Evolutionary conservation across 257 asterid species (phyloP).

Genomic region (Penstemon barbatus): DNA sequence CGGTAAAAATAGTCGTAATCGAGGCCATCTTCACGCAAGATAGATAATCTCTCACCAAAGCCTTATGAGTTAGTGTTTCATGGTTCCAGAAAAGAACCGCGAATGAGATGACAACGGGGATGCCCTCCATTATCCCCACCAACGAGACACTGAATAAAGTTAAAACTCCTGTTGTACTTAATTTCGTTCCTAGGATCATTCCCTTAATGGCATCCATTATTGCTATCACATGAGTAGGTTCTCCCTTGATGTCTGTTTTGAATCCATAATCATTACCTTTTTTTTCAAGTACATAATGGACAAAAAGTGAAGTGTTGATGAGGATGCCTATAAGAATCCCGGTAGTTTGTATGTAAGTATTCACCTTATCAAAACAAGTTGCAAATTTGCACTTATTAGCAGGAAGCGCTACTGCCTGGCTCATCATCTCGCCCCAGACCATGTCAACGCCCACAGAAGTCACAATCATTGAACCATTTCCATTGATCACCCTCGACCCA

Average conservation of each 20-base stretch:
- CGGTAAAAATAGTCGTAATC: slow-evolving; percentile 25
- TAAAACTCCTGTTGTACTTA: slow-evolving; percentile 30
- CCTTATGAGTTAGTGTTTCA: slow-evolving; percentile 19
- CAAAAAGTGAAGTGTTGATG: slow-evolving; percentile 25
- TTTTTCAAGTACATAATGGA: slow-evolving; percentile 28
- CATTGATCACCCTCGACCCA: slow-evolving; percentile 36
- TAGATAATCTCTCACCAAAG: slow-evolving; percentile 26
- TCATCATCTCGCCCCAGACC: slow-evolving; percentile 33
- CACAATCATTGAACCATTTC: slow-evolving; percentile 36
- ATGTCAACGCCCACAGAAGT: slow-evolving; percentile 30
- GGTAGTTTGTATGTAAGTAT: slow-evolving; percentile 10
- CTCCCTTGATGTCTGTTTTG: slow-evolving; percentile 33
- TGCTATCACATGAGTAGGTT: slow-evolving; percentile 25
- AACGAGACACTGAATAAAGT: slow-evolving; percentile 31
- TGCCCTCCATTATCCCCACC: slow-evolving; percentile 39
- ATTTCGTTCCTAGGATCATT: slow-evolving; percentile 30
- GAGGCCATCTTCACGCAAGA: slow-evolving; percentile 31
- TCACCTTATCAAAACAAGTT: slow-evolving; percentile 30
- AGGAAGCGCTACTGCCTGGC: slow-evolving; percentile 12
- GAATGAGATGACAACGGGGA: slow-evolving; percentile 32
- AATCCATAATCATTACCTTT: slow-evolving; percentile 32
- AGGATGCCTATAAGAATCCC: slow-evolving; percentile 34
- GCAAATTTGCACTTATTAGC: slow-evolving; percentile 27
- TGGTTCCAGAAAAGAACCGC: slow-evolving; percentile 21
- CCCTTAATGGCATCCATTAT: slow-evolving; percentile 26